A percentile compares a stretch with the other conserved stretches of the same genome.
Conservation (phyloP, 108 stramenopile genomes). For the Epipyxis sp. region DNA sequence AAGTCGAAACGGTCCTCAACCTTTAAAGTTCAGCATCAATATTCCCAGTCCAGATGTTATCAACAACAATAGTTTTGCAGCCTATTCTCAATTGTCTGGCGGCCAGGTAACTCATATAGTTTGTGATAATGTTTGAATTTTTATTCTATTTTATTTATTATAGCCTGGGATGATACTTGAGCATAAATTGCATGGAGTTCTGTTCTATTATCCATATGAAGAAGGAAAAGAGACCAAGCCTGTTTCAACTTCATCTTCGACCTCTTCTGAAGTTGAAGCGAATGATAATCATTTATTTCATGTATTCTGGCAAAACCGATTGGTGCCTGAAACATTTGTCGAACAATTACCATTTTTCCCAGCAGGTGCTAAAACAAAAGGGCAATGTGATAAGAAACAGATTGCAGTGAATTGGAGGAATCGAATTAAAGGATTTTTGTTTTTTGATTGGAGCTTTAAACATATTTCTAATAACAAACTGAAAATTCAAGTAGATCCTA, state of each 20-base stretch:
- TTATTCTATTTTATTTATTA: neutral
- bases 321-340: slow-evolving; percentile 43
- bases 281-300: slow-evolving; percentile 14
- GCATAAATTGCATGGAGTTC: slow-evolving; percentile 30
- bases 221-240: slow-evolving; percentile 45
- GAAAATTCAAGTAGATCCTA: slow-evolving; percentile 1
- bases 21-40: too few relatives aligned
- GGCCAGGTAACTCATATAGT: too few relatives aligned
- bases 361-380: slow-evolving; percentile 12
- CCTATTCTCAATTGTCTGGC: too few relatives aligned
- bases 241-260: neutral
- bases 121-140: neutral
- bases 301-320: slow-evolving; percentile 44
- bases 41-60: too few relatives aligned
- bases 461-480: slow-evolving; percentile 50
- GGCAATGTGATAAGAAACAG: slow-evolving; percentile 22
- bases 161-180: neutral
- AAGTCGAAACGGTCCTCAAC: too few relatives aligned
- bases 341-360: slow-evolving; percentile 39
- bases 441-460: slow-evolving; percentile 47
- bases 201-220: slow-evolving; percentile 46
- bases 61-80: too few relatives aligned
- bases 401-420: slow-evolving; percentile 26
- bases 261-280: slow-evolving; percentile 13
- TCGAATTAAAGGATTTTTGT: slow-evolving; percentile 46